Base-by-base conservation (phyloP, 208 protist species). In the Naegleria fowleri region DNA sequence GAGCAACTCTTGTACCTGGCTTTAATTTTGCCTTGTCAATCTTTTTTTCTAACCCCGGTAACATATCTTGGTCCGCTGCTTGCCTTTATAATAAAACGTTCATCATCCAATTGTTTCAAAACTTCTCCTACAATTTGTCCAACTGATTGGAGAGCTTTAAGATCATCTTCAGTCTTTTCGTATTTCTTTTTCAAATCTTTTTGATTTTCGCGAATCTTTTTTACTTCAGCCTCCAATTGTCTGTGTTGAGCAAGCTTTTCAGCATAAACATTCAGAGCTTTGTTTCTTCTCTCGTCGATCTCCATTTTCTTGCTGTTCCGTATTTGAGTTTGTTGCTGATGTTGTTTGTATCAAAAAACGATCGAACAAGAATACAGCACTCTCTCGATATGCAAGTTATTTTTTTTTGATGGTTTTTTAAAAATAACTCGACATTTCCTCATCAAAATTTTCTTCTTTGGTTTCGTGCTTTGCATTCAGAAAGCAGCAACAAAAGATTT, bases 71-170 rank as follows among this genome's bases (percentile, higher is more conserved):
- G 98, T 22, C 99, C 99, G 93, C 96, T 98, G 67, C 96, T 97
- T 86, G 98, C 98, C 94, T 99, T 99, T 41, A 99, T 98, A 94
- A 99, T 99, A 97, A 98, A 98, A 79, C 94, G 83, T 85, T 98
- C 97, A 33, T 97, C 96, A 90, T 96, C 95, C 13, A 98, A 94
- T 93, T 98, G 98, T 87, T 97, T 96, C 90, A 99, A 95, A 29
- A 99, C 98, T 94, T 99, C 99, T 83, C 99, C 98, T 55, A 99
- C 97, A 93, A 98, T 98, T 94, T 99, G 98, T 19, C 99, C 99
- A 76, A 99, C 98, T 92, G 96, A 98, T 92, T 99, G 97, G 87
- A 99, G 96, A 6, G 98, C 96, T 93, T 99, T 99, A 40, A 99
- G 95, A 92, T 99, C 96, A 91, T 99, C 98, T 93, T 99, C 98